Evolutionary conservation across 257 asterid species (phyloP).

Genomic region (Capsicum rhomboideum): DNA sequence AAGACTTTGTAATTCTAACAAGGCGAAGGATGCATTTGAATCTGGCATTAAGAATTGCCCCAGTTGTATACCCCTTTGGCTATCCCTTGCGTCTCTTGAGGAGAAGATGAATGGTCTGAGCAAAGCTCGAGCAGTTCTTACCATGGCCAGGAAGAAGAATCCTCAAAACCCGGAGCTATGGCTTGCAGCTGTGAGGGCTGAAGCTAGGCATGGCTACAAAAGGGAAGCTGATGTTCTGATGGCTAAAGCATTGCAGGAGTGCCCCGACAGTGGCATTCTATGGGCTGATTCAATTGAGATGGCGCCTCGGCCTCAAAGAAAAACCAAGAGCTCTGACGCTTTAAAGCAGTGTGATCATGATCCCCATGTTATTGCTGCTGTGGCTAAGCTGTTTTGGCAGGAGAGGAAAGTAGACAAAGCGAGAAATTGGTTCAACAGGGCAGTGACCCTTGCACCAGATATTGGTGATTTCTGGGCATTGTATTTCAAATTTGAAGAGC

Average conservation of each 20-base stretch:
- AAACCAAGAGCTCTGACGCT: constrained; percentile 61
- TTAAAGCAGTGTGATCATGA: constrained; percentile 58
- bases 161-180: constrained; percentile 75
- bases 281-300: constrained; percentile 77
- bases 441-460: constrained; percentile 78
- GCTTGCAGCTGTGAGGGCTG: constrained; percentile 89
- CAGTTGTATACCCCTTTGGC: constrained; percentile 65
- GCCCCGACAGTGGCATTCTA: constrained; percentile 72
- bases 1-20: constrained; percentile 47
- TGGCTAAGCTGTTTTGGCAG: constrained; percentile 81
- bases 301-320: constrained; percentile 71
- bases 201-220: constrained; percentile 64
- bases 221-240: constrained; percentile 72
- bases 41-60: constrained; percentile 67
- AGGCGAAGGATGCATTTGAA: constrained; percentile 61
- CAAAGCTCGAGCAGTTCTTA: constrained; percentile 76
- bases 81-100: constrained; percentile 72
- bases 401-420: constrained; percentile 85
- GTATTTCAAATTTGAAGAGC: constrained; percentile 70
- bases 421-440: constrained; percentile 60
- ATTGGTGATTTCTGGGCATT: constrained; percentile 89
- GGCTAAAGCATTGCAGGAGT: constrained; percentile 94
- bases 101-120: constrained; percentile 65
- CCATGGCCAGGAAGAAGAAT: constrained; percentile 76
- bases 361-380: constrained; percentile 64